These are phyloP conservation scores for Mycena rebaudengoi DNA, from an alignment of 768 basidiomycete species.

Conservation along the genomic window DNA sequence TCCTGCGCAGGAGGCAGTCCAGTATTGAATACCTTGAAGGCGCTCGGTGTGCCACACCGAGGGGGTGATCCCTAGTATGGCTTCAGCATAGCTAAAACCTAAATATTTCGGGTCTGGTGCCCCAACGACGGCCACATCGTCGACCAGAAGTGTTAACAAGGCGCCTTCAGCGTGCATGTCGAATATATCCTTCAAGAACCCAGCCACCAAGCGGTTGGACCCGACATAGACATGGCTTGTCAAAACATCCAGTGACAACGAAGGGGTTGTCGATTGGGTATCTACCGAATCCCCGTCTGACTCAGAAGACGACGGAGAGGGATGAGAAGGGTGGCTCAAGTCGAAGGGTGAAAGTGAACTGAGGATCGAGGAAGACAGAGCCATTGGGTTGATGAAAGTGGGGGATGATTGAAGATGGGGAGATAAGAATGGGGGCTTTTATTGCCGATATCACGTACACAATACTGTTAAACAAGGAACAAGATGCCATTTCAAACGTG, in stretches of 20 bases:
- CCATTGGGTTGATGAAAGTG: conserved; percentile 7
- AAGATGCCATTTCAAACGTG: conserved; percentile 16
- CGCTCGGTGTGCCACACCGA: conserved; percentile 7
- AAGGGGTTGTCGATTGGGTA: conserved; percentile 7
- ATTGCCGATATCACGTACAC: conserved; percentile 14
- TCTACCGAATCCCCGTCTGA: conserved; percentile 12
- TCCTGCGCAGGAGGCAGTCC: conserved; percentile 1
- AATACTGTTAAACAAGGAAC: not conserved
- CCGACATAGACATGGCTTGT: conserved; percentile 36
- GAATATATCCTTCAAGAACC: conserved; percentile 39
- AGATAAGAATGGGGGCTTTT: not conserved
- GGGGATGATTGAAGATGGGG: not conserved
- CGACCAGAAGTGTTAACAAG: conserved; percentile 42
- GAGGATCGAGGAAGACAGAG: conserved; percentile 14
- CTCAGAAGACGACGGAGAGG: conserved; percentile 14
- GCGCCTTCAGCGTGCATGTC: conserved; percentile 41
- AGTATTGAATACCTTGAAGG: not conserved
- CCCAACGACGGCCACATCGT: conserved; percentile 16
- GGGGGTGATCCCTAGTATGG: not conserved
- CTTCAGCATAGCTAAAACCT: conserved; percentile 19
- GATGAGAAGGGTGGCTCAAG: not conserved
- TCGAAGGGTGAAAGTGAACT: conserved; percentile 6
- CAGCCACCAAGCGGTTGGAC: conserved; percentile 25
- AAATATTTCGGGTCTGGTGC: not conserved
- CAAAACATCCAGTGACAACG: not conserved